Evolutionary conservation across 2,329 filamentous ascomycete genomes (phyloP).

Genomic region (Xylariaceae sp.): DNA sequence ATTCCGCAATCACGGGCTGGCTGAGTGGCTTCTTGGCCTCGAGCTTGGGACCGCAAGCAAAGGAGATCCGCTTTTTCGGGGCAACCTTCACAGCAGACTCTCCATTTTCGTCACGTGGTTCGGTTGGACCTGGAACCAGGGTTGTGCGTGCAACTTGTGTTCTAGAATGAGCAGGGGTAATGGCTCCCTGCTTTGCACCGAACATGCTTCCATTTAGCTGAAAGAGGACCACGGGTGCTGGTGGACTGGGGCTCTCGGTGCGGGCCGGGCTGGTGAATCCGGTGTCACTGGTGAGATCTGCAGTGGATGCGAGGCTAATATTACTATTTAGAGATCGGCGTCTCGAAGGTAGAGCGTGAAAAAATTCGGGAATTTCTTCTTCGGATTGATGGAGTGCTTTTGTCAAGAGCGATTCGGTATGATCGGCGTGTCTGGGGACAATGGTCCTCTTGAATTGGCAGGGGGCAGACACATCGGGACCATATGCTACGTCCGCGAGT

Average conservation of each 20-base stretch:
- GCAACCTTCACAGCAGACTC: slow-evolving; percentile 58
- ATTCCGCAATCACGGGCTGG: slow-evolving; percentile 34
- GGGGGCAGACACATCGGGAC: slow-evolving; percentile 22
- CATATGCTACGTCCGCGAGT: slow-evolving; percentile 62
- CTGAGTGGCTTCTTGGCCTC: slow-evolving; percentile 40
- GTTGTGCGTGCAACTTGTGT: slow-evolving; percentile 22
- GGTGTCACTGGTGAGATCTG: slow-evolving; percentile 91
- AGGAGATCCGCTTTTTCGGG: slow-evolving; percentile 83
- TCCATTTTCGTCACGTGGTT: slow-evolving; percentile 33
- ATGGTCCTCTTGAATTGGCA: slow-evolving; percentile 44
- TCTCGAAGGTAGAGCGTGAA: slow-evolving; percentile 37
- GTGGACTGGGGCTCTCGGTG: slow-evolving; percentile 82
- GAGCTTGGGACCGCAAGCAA: slow-evolving; percentile 72
- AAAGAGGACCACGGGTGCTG: slow-evolving; percentile 56
- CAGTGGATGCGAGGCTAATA: slow-evolving; percentile 73
- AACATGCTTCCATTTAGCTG: slow-evolving; percentile 34
- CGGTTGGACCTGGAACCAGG: slow-evolving; percentile 12
- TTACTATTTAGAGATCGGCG: slow-evolving; percentile 72
- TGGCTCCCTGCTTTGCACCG: slow-evolving; percentile 27
- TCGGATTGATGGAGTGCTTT: slow-evolving; percentile 68
- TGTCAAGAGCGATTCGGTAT: slow-evolving; percentile 79
- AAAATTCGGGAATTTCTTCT: slow-evolving; percentile 42
- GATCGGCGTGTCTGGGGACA: slow-evolving; percentile 46
- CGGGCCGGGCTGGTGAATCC: slow-evolving; percentile 85
- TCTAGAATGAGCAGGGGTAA: slow-evolving; percentile 27